These are phyloP conservation scores for Berberis thunbergii DNA, from an alignment of 164 flowering plant species.

Conservation along the genomic window DNA sequence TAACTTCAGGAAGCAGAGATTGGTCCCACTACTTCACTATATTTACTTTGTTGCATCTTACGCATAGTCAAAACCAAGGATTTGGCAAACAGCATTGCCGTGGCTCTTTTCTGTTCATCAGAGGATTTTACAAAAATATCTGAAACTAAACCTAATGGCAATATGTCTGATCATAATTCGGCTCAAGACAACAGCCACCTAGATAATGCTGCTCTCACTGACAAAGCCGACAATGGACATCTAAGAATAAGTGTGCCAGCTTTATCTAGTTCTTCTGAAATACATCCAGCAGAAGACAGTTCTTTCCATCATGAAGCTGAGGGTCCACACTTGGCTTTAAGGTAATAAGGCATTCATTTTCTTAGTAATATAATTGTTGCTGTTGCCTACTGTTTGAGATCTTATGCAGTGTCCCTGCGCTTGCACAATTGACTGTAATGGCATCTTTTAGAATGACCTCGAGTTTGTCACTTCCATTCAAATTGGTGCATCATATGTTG, in stretches of 20 bases:
- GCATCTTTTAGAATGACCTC: no score
- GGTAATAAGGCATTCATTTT: constrained; percentile 26
- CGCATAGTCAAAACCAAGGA: constrained; percentile 91
- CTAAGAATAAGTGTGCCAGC: constrained; percentile 19
- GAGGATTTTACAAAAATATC: constrained; percentile 32
- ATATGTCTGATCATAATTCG: constrained; percentile 17
- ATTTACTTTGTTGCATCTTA: constrained; percentile 90
- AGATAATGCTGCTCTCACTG: constrained; percentile 15
- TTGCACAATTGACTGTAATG: no score
- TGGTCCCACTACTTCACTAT: constrained; percentile 61
- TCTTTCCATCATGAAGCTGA: constrained; percentile 14
- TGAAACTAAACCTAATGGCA: constrained; percentile 56
- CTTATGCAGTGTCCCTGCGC: no score
- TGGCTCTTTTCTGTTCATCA: constrained; percentile 59
- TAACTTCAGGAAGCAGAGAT: constrained; percentile 51
- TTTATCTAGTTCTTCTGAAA: constrained; percentile 23
- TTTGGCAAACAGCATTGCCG: constrained; percentile 75
- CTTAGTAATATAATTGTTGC: no score
- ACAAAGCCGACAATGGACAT: constrained; percentile 13
- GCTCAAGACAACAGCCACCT: constrained; percentile 17
- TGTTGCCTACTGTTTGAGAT: no score
- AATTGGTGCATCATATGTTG: no score
- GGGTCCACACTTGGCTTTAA: constrained; percentile 29
- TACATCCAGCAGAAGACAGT: constrained; percentile 20
- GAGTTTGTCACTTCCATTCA: no score